A percentile compares a stretch with the other conserved stretches of the same genome.
These are phyloP conservation scores for Bonia amplexicaulis DNA, from an alignment of 176 grass and related monocot genomes.

Conservation along the genomic window DNA sequence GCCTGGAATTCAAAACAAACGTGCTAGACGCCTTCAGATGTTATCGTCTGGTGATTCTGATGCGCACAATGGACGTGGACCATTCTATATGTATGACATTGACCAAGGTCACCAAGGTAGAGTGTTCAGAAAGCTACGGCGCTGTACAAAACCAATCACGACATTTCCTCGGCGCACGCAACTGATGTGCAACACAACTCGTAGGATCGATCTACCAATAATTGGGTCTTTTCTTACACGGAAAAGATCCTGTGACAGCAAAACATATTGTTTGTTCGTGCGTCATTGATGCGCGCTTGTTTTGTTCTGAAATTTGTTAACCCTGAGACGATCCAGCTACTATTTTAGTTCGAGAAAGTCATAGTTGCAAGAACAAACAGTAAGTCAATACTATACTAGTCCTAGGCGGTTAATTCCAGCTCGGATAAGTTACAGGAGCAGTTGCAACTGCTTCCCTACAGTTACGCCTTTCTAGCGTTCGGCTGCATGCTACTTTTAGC, in stretches of 20 bases:
- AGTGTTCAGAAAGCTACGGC: background rate
- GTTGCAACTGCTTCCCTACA: background rate
- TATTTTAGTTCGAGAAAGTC: background rate
- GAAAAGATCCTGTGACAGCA: background rate
- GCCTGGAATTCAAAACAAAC: background rate
- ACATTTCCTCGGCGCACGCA: background rate
- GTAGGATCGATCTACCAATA: background rate
- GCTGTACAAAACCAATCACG: background rate
- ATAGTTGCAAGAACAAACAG: background rate
- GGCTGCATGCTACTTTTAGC: slow-evolving; percentile 11
- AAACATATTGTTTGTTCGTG: background rate
- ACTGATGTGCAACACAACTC: background rate
- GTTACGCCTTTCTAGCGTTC: background rate
- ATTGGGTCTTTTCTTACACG: slow-evolving; percentile 23
- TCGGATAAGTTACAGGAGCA: background rate
- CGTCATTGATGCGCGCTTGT: background rate
- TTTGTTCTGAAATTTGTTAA: background rate
- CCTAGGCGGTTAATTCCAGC: slow-evolving; percentile 12
- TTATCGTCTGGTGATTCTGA: background rate
- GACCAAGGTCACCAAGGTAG: background rate
- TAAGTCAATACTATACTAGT: too few species aligned
- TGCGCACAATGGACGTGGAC: background rate
- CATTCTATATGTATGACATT: background rate
- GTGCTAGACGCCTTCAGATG: background rate
- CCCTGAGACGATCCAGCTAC: background rate